A percentile compares a stretch with the other conserved stretches of the same genome.
These are phyloP conservation scores for Puccinia horiana DNA, from an alignment of 1,284 basidiomycete species.

Conservation along the genomic window DNA sequence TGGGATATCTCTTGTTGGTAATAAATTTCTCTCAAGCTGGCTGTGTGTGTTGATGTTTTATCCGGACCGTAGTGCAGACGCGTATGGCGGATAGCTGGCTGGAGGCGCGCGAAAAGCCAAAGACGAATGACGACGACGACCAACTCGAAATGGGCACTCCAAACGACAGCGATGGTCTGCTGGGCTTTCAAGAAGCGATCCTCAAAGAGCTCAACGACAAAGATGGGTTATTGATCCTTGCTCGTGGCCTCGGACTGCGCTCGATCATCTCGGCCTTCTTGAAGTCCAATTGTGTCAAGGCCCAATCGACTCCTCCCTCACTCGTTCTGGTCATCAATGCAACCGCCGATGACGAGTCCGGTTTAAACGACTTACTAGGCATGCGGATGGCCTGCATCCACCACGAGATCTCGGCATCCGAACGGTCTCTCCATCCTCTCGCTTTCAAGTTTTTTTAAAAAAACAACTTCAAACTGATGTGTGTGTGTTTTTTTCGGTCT, in stretches of 20 bases:
- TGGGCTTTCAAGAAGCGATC: constrained; percentile 35
- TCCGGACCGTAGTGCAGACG: background rate
- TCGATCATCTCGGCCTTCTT: constrained; percentile 74
- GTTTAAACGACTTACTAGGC: constrained; percentile 87
- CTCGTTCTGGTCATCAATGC: constrained; percentile 69
- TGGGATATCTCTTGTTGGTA: background rate
- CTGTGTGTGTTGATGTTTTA: background rate
- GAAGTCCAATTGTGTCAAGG: background rate
- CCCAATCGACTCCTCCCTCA: background rate
- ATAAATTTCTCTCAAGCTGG: background rate
- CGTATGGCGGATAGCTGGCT: background rate
- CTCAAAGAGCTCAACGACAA: constrained; percentile 25
- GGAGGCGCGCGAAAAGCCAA: background rate
- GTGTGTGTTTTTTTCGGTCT: background rate
- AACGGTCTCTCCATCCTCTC: constrained; percentile 65
- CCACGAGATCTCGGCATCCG: constrained; percentile 78
- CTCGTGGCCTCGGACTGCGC: constrained; percentile 80
- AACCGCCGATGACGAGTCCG: constrained; percentile 78
- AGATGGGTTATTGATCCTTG: constrained; percentile 69
- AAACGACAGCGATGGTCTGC: constrained; percentile 1
- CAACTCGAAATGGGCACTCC: background rate
- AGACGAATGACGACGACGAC: background rate
- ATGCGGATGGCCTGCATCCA: constrained; percentile 79
- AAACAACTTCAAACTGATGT: background rate
- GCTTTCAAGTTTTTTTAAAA: background rate